These are phyloP conservation scores for Termitomyces sp. DNA, from an alignment of 768 basidiomycete species.

Conservation along the genomic window DNA sequence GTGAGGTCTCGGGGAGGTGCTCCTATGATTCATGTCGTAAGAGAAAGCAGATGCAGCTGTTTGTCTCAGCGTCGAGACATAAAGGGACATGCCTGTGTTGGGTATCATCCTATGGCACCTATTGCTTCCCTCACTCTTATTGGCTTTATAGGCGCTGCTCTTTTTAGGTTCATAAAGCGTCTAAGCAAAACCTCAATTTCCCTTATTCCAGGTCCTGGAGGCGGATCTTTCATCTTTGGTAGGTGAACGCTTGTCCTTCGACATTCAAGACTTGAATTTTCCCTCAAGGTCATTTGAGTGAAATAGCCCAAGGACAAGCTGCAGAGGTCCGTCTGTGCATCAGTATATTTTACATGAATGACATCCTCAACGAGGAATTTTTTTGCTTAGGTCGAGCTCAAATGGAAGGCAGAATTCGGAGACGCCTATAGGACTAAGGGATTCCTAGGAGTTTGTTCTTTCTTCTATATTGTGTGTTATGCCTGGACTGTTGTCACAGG, in stretches of 20 bases:
- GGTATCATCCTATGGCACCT: slow-evolving; percentile 3
- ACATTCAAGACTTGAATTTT: background rate
- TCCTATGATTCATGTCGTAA: no score
- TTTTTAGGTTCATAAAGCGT: slow-evolving; percentile 27
- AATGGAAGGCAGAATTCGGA: slow-evolving; percentile 42
- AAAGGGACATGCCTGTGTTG: no score
- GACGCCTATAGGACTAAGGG: slow-evolving; percentile 35
- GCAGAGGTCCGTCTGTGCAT: slow-evolving; percentile 22
- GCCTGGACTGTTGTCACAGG: slow-evolving; percentile 23
- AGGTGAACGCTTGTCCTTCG: background rate
- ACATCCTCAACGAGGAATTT: background rate
- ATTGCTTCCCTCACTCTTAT: slow-evolving; percentile 7
- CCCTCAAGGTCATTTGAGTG: slow-evolving; percentile 22
- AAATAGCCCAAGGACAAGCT: slow-evolving; percentile 30
- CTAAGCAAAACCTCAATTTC: slow-evolving; percentile 29
- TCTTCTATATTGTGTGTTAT: background rate
- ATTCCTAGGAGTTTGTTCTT: slow-evolving; percentile 30
- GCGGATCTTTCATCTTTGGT: slow-evolving; percentile 39
- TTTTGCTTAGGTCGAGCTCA: slow-evolving; percentile 32
- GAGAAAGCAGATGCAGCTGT: no score
- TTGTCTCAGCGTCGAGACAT: no score
- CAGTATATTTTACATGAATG: background rate
- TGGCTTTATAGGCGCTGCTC: slow-evolving; percentile 3
- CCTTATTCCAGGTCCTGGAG: slow-evolving; percentile 30
- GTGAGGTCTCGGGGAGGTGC: no score